These are phyloP conservation scores for Phytophthora quininea DNA, from an alignment of 352 stramenopile species.

Conservation along the genomic window DNA sequence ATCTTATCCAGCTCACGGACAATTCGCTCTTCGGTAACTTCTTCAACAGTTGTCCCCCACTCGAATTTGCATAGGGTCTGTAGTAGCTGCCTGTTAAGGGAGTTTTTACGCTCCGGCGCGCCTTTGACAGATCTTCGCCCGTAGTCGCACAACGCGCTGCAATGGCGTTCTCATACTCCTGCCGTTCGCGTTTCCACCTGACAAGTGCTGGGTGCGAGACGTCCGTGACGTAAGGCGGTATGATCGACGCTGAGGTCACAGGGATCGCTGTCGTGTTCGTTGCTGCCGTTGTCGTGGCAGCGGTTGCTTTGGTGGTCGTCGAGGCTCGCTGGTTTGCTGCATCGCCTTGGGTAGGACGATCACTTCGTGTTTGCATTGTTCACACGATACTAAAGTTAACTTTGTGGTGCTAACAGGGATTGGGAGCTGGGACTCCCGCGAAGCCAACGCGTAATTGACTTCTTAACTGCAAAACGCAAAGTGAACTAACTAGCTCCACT, in stretches of 20 bases:
- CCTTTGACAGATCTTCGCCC: constrained; percentile 10
- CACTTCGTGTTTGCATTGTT: too few relatives aligned
- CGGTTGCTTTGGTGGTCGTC: too few relatives aligned
- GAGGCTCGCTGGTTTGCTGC: too few relatives aligned
- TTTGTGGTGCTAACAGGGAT: background rate
- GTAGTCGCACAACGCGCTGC: background rate
- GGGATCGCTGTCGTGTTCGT: too few relatives aligned
- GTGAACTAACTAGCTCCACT: too few relatives aligned
- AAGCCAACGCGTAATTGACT: too few relatives aligned
- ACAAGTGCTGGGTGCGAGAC: background rate
- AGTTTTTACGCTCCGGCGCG: constrained; percentile 13
- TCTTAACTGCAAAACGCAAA: too few relatives aligned
- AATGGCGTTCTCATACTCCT: background rate
- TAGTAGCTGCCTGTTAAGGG: constrained; percentile 20
- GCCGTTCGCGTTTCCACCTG: background rate
- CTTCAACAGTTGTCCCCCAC: constrained; percentile 21
- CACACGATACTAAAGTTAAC: too few relatives aligned
- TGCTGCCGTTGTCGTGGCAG: too few relatives aligned
- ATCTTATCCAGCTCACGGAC: constrained; percentile 19
- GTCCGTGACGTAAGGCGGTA: background rate
- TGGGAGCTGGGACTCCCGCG: too few relatives aligned
- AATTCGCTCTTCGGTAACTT: constrained; percentile 17
- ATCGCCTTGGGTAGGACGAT: too few relatives aligned
- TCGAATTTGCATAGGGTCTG: constrained; percentile 28
- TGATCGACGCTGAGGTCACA: background rate